phyloP scores from a whole-genome alignment of 2,329 filamentous ascomycete species.

The Raffaelea ambrosiae region DNA sequence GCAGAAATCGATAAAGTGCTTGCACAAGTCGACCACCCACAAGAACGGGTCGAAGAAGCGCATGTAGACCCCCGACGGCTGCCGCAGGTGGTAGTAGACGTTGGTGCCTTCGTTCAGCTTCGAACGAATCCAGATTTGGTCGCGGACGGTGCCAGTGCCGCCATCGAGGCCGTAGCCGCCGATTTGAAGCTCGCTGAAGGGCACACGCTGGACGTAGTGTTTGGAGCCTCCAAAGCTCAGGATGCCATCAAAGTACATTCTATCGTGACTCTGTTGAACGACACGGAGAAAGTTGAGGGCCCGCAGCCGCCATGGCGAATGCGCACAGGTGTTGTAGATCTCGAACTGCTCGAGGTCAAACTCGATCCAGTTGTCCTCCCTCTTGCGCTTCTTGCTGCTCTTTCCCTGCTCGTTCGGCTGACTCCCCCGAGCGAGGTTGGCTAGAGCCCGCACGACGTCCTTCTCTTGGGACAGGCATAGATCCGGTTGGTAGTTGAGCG shows the following conservation, averaged over 20 bases:
- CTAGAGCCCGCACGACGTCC: neutral
- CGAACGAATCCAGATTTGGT: slow-evolving; percentile 58
- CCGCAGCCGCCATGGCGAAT: slow-evolving; percentile 40
- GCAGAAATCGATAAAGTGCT: slow-evolving; percentile 64
- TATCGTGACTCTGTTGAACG: slow-evolving; percentile 20
- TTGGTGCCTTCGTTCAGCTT: slow-evolving; percentile 24
- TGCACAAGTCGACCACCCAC: slow-evolving; percentile 64
- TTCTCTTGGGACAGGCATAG: neutral
- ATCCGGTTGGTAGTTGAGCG: slow-evolving; percentile 3
- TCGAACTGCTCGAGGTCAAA: slow-evolving; percentile 49
- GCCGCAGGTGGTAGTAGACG: slow-evolving; percentile 56
- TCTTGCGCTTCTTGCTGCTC: slow-evolving; percentile 19
- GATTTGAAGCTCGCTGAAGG: slow-evolving; percentile 52
- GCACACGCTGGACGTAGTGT: slow-evolving; percentile 46
- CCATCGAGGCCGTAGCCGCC: slow-evolving; percentile 52
- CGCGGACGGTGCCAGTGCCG: slow-evolving; percentile 40
- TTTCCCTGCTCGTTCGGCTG: neutral
- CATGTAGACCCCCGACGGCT: slow-evolving; percentile 50
- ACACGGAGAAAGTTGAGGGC: slow-evolving; percentile 44
- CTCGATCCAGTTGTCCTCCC: slow-evolving; percentile 30
- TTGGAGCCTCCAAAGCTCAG: slow-evolving; percentile 32
- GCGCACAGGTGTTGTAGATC: slow-evolving; percentile 37
- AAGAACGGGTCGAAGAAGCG: slow-evolving; percentile 55
- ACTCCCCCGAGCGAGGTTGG: slow-evolving; percentile 12
- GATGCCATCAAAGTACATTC: slow-evolving; percentile 52